A percentile compares a stretch with the other conserved stretches of the same genome.
phyloP scores from a whole-genome alignment of 495 filamentous ascomycete species.

The Annulohypoxylon bovei region DNA sequence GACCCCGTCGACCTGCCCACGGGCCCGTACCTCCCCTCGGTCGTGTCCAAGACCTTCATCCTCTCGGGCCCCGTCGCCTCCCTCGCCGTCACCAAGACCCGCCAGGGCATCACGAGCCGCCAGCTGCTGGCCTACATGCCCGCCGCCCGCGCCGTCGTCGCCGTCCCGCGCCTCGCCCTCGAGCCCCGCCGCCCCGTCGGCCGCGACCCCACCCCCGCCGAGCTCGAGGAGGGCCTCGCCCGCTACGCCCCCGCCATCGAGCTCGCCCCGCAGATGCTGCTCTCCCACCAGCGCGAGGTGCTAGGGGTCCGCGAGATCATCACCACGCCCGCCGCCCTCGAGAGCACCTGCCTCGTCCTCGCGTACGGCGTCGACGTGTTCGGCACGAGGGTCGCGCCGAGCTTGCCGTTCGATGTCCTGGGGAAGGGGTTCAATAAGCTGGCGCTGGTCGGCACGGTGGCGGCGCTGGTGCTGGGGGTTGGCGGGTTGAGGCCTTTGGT shows the following conservation, averaged over 20 bases:
- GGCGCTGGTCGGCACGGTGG: conserved; percentile 82
- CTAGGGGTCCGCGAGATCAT: conserved; percentile 77
- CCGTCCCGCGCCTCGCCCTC: conserved; percentile 78
- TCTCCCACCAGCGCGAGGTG: conserved; percentile 86
- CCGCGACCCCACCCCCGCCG: conserved; percentile 80
- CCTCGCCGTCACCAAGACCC: conserved; percentile 85
- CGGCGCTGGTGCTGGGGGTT: conserved; percentile 78
- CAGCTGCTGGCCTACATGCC: conserved; percentile 82
- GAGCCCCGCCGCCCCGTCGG: conserved; percentile 90
- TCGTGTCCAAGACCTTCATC: conserved; percentile 80
- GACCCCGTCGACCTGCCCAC: conserved; percentile 61
- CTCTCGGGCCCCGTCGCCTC: conserved; percentile 78
- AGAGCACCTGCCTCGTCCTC: conserved; percentile 92
- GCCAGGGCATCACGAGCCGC: conserved; percentile 90
- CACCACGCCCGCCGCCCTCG: conserved; percentile 79
- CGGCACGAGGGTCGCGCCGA: conserved; percentile 84
- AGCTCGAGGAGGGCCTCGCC: conserved; percentile 84
- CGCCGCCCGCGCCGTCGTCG: conserved; percentile 73
- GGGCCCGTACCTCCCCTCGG: conserved; percentile 66
- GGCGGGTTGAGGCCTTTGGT: conserved; percentile 86
- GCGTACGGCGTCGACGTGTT: conserved; percentile 91
- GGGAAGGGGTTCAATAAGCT: conserved; percentile 93
- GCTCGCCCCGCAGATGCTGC: conserved; percentile 81
- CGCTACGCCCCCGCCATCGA: conserved; percentile 79
- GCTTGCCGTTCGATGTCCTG: conserved; percentile 87